These are phyloP conservation scores for Metarhizium sp. DNA, from an alignment of 2,329 filamentous ascomycete genomes.

Conservation along the genomic window DNA sequence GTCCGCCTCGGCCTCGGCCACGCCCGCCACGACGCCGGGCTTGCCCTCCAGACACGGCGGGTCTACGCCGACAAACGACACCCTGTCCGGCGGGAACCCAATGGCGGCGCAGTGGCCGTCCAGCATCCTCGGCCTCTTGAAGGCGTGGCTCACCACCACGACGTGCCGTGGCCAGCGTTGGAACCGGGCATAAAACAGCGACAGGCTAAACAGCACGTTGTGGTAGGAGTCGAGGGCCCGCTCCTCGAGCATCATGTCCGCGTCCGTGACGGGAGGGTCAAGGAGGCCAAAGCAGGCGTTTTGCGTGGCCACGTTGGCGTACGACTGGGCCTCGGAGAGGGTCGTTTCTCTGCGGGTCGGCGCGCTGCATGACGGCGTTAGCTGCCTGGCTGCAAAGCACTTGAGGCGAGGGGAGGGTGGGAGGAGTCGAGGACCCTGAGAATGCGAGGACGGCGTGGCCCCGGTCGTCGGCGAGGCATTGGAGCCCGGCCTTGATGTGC, in stretches of 20 bases:
- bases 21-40: constrained; percentile 30
- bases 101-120: constrained; percentile 56
- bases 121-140: constrained; percentile 51
- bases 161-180: constrained; percentile 45
- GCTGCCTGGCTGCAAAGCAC: not conserved
- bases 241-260: constrained; percentile 49
- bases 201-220: constrained; percentile 70
- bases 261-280: constrained; percentile 4
- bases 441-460: constrained; percentile 50
- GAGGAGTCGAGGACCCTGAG: constrained; percentile 49
- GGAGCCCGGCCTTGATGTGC: constrained; percentile 60
- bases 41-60: constrained; percentile 37
- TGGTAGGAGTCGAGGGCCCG: constrained; percentile 77
- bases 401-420: not conserved
- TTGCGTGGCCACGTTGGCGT: constrained; percentile 41
- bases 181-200: constrained; percentile 32
- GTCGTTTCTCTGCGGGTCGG: constrained; percentile 49
- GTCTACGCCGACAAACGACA: constrained; percentile 54
- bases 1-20: constrained; percentile 31
- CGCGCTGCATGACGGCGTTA: constrained; percentile 27
- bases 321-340: constrained; percentile 54
- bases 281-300: constrained; percentile 37
- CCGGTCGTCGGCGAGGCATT: constrained; percentile 34
- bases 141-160: constrained; percentile 59
- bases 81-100: constrained; percentile 35